Evolutionary conservation across 495 filamentous ascomycete genomes (phyloP), one percentile per base, ranked within the genome.

Genomic region (Pseudevernia furfuracea): DNA sequence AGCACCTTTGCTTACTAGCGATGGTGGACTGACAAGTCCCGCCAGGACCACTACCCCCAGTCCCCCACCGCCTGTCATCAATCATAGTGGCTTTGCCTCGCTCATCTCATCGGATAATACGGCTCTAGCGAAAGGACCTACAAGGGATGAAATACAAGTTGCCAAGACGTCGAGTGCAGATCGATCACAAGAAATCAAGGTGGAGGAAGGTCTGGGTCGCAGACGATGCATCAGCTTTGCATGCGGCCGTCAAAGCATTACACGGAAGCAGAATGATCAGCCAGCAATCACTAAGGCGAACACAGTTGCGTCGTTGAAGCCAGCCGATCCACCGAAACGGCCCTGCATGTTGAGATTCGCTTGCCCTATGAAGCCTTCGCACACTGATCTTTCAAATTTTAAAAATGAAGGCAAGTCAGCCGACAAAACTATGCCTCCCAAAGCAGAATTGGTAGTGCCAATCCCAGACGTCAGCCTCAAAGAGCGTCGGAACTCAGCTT

Each of bases 201-300:
- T 85, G 19, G 84, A 86, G 69, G 80, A 76, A 32, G 78, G 79
- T 32, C 72, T 89, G 41, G 86, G 85, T 25, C 84, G 86, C 70
- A 96, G 90, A 77, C 84, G 95, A 58, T 93, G 89, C 76, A 97
- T 97, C 68, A 92, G 84, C 43, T 98, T 98, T 75, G 93, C 91
- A 57, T 97, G 93, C 74, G 88, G 77, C 30, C 75, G 77, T 17
- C 77, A 81, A 60, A 61, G 69, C 23, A 38, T 44, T 48, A 43
- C 60, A 30, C 48, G 23, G 12, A 49, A 59, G 17, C 49, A 60
- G 39, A 25, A 28, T 19, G 62, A 59, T 6, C 30, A 46, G 34
- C 19, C 41, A 15, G 58, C 57, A 46, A 66, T 30, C 11, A 57
- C 41, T 14, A 56, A 38, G 34, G 34, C 21, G 19, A 66, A 61